Percentiles rank a stretch among this genome's conserved stretches.
Evolutionary conservation across 306 rosid genomes (phyloP).

Genomic region (Sesbania bispinosa): DNA sequence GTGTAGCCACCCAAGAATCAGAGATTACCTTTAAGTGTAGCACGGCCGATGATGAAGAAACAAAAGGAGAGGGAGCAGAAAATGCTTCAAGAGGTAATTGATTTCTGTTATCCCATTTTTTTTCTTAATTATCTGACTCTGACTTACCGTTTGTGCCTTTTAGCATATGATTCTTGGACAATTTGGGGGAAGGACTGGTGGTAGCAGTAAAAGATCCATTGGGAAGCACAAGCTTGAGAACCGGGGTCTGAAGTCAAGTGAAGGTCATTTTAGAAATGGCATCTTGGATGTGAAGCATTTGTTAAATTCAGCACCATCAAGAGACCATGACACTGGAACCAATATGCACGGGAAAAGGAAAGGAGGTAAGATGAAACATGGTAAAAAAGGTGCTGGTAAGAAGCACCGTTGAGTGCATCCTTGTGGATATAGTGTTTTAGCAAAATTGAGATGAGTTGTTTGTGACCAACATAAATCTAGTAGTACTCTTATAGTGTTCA

Average conservation of each 20-base stretch:
- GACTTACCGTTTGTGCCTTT: too few species aligned
- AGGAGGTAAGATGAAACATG: constrained; percentile 37
- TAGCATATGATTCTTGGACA: too few species aligned
- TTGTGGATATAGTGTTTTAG: not conserved
- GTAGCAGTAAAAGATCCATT: too few species aligned
- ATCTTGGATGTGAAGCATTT: constrained; percentile 67
- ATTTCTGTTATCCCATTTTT: too few species aligned
- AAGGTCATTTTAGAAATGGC: constrained; percentile 72
- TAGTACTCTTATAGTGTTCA: not conserved
- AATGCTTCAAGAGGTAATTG: constrained; percentile 62
- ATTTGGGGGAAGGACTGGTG: too few species aligned
- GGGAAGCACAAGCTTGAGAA: constrained; percentile 55
- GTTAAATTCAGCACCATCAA: constrained; percentile 41
- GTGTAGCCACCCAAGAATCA: too few species aligned
- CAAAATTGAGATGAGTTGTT: not conserved
- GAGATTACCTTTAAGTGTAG: constrained; percentile 72
- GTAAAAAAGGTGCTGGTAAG: constrained; percentile 45
- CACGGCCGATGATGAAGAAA: constrained; percentile 68
- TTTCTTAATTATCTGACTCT: too few species aligned
- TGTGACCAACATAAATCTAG: too few species aligned
- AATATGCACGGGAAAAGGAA: constrained; percentile 31
- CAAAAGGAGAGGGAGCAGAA: constrained; percentile 70
- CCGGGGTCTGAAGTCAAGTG: constrained; percentile 48
- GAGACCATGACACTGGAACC: not conserved
- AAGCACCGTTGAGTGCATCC: constrained; percentile 10